A percentile compares a stretch with the other conserved stretches of the same genome.
Conservation (phyloP, 305 asterid genomes). For the Nicotiana rustica region DNA sequence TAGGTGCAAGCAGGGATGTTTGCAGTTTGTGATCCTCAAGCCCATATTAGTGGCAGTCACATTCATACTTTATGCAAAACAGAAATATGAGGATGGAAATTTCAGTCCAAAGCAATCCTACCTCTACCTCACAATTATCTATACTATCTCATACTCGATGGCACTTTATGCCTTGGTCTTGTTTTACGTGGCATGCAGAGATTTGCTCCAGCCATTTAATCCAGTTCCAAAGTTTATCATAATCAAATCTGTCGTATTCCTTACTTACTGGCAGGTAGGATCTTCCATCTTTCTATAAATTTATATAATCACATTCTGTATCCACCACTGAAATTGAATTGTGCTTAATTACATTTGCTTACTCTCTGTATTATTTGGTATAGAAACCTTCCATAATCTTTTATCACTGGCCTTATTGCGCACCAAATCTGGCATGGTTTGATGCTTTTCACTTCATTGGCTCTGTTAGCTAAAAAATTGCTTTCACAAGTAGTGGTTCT, state of each 20-base stretch:
- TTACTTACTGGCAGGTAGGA: conserved; percentile 94
- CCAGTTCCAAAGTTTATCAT: conserved; percentile 97
- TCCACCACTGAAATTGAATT: not conserved
- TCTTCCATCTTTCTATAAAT: not conserved
- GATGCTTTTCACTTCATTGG: not conserved
- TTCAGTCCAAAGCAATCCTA: conserved; percentile 87
- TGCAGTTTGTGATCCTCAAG: conserved; percentile 97
- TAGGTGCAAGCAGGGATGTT: conserved; percentile 96
- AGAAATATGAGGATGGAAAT: conserved; percentile 90
- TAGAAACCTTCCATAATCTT: not conserved
- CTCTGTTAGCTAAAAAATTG: not conserved
- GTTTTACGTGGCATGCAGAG: conserved; percentile 97
- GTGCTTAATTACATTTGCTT: not conserved
- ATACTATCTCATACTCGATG: conserved; percentile 89
- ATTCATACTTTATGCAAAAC: conserved; percentile 81
- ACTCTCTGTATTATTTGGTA: not conserved
- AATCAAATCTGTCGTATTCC: conserved; percentile 92
- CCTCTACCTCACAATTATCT: conserved; percentile 95
- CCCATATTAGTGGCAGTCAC: conserved; percentile 85
- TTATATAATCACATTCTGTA: not conserved
- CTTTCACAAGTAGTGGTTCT: not conserved
- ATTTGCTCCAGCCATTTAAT: conserved; percentile 94
- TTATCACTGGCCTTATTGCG: not conserved
- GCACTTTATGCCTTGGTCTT: conserved; percentile 93
- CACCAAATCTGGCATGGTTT: not conserved